A percentile compares a stretch with the other conserved stretches of the same genome.
Evolutionary conservation across 1,284 basidiomycete genomes (phyloP).

Genomic region (Ceratobasidium sp.): DNA sequence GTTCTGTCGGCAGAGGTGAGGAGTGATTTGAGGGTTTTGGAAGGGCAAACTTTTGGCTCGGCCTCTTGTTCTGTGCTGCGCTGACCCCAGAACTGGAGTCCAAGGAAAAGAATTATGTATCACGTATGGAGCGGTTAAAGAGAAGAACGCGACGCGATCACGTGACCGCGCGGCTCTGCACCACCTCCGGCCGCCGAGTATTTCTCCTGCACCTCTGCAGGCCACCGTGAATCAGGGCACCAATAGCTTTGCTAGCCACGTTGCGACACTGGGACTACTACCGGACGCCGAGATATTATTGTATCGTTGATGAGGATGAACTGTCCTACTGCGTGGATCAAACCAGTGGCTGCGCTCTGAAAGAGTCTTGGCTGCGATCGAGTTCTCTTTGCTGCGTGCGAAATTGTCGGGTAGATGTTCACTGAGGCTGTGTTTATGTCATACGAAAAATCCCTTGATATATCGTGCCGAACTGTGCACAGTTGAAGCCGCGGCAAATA

Average conservation of each 20-base stretch:
- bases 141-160: no score
- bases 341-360: neutral
- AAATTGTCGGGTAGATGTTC: neutral
- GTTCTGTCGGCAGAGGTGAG: conserved; percentile 44
- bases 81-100: no score
- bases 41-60: conserved; percentile 34
- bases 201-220: no score
- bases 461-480: conserved; percentile 5
- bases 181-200: no score
- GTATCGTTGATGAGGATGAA: neutral
- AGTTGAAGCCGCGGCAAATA: neutral
- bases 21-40: conserved; percentile 47
- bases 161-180: no score
- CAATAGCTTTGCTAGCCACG: no score
- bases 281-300: neutral
- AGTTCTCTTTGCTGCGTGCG: neutral
- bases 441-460: neutral
- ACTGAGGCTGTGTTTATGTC: neutral
- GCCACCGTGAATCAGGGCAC: no score
- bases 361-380: neutral
- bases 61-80: neutral
- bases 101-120: no score
- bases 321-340: neutral
- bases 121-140: no score
- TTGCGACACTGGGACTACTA: no score